Evolutionary conservation across 2,329 filamentous ascomycete species (phyloP).

Genomic region (Claviceps sp.): DNA sequence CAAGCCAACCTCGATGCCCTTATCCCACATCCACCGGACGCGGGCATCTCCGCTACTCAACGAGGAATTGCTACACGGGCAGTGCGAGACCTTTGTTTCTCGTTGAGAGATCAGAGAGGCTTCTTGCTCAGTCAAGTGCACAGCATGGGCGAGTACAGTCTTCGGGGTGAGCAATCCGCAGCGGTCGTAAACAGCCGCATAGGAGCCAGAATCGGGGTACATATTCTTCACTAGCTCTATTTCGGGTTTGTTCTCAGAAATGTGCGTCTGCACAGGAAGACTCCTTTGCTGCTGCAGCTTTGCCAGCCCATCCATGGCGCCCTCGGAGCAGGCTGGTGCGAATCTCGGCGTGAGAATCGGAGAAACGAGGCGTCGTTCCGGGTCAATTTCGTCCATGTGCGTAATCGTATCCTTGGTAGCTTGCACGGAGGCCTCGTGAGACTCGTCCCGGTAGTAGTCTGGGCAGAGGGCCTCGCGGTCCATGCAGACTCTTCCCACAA

Average conservation of each 20-base stretch:
- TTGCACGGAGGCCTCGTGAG: conserved; percentile 39
- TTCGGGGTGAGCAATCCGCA: conserved; percentile 53
- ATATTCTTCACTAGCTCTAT: conserved; percentile 54
- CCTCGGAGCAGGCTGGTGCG: conserved; percentile 47
- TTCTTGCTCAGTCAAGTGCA: conserved; percentile 62
- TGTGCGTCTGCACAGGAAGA: conserved; percentile 74
- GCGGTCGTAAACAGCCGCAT: conserved; percentile 68
- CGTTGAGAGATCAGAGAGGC: conserved; percentile 46
- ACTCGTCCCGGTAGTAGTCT: conserved; percentile 65
- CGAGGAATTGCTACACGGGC: conserved; percentile 73
- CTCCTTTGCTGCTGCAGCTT: conserved; percentile 46
- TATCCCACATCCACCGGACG: conserved; percentile 60
- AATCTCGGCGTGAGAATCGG: conserved; percentile 70
- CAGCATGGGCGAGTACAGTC: conserved; percentile 75
- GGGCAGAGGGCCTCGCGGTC: conserved; percentile 55
- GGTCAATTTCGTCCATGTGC: conserved; percentile 57
- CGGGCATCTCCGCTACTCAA: conserved; percentile 67
- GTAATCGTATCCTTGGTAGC: conserved; percentile 46
- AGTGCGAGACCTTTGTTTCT: conserved; percentile 63
- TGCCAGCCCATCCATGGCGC: conserved; percentile 51
- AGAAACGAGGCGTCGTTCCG: conserved; percentile 47
- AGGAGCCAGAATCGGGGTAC: conserved; percentile 52
- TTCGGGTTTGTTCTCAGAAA: conserved; percentile 71
- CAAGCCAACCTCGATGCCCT: conserved; percentile 66
- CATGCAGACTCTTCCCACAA: conserved; percentile 94